Base-by-base conservation (phyloP, 192 early-diverging fungal species). In the Pilaira anomala region DNA sequence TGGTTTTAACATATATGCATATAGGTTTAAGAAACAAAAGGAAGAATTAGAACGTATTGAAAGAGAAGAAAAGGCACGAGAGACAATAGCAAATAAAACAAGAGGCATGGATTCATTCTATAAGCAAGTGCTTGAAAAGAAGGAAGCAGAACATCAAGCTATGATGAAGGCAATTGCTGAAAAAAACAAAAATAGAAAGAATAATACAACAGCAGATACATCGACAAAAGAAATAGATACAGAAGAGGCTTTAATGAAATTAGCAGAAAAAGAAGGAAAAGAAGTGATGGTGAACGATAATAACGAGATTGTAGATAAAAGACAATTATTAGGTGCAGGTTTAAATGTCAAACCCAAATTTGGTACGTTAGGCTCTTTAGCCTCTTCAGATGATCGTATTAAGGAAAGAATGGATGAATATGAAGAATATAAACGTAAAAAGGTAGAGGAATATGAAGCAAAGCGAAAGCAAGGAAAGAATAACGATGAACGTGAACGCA, bases 291-390 rank as follows among this genome's bases (percentile, higher is more conserved):
- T 89, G 44, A 93, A 93, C 66, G 91, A 90, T 33, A 82, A 83
- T 13, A 79, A 87, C 9, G 77, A 89, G 40, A 73, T 93, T 25
- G 85, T 93, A 11, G 89, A 93, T 69, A 91, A 91, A 66, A 78
- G 88, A 8, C 76, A 87, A 25, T 69, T 93, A 7, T 74, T 93
- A 12, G 64, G 73, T 7, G 86, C 85, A 55, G 91, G 91, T 7
- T 78, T 93, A 30, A 93, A 93, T 54, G 64, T 93, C 4, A 76
- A 76, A 28, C 29, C 75, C 21, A 68, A 70, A 53, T 66, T 66
- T 42, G 69, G 61, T 22, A 46, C 54, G 0, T 66, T 68, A 29
- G 53, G 45, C 9, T 62, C 68, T 5, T 36, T 64, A 16, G 48
- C 59, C 2, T 51, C 63, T 7, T 22, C 66, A 1, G 65, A 70